Evolutionary conservation across 2,329 filamentous ascomycete genomes (phyloP).

Genomic region (Sporothrix curviconia): DNA sequence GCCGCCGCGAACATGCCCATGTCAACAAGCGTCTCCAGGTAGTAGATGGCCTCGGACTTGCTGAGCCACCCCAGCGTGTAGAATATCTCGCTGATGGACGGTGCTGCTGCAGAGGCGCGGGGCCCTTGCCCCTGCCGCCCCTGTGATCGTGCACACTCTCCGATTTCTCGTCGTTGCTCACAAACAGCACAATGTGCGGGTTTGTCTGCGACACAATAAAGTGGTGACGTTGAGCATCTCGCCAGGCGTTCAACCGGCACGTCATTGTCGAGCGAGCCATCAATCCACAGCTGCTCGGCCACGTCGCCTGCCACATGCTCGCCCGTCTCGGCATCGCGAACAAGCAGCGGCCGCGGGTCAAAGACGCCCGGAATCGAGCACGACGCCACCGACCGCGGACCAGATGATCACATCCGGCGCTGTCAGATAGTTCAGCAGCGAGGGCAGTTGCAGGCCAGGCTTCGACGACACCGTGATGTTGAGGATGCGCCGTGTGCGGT

Average conservation of each 20-base stretch:
- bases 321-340: conserved; percentile 78
- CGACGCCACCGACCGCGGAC: conserved; percentile 92
- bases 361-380: conserved; percentile 89
- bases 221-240: conserved; percentile 97
- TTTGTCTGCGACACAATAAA: conserved; percentile 98
- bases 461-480: conserved; percentile 92
- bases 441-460: conserved; percentile 77
- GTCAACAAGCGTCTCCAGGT: conserved; percentile 73
- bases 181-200: conserved; percentile 83
- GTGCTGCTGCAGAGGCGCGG: no score
- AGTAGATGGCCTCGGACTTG: conserved; percentile 72
- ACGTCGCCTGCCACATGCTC: conserved; percentile 78
- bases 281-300: conserved; percentile 79
- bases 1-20: conserved; percentile 69
- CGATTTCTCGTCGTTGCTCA: conserved; percentile 62
- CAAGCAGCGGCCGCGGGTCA: conserved; percentile 67
- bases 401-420: conserved; percentile 92
- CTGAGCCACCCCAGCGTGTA: conserved; percentile 64
- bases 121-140: no score
- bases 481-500: conserved; percentile 82
- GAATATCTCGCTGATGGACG: conserved; percentile 42
- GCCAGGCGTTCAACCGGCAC: conserved; percentile 82
- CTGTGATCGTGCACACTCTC: background rate
- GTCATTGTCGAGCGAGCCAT: conserved; percentile 92
- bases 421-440: conserved; percentile 86